Base-by-base conservation (phyloP, 2,329 filamentous ascomycete species). In the Cadophora luteo-olivacea region DNA sequence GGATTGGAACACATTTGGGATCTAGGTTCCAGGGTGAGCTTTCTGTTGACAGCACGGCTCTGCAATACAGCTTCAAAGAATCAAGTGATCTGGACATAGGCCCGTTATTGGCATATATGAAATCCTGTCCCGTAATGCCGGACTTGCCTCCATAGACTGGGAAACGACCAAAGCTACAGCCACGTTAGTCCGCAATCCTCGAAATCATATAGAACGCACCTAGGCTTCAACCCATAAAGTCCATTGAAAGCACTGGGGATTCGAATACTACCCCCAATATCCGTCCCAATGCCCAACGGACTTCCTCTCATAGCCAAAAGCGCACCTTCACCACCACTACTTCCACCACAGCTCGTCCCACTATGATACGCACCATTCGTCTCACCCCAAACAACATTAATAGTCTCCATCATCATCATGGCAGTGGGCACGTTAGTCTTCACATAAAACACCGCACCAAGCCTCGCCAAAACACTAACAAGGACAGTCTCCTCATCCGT, bases 371-470 rank as follows among this genome's bases (percentile, higher is more conserved):
- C 73, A 54, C 71, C 72, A 25, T 60, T 77, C 0, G 79, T 81
- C 55, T 81, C 79, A 19, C 81, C 81, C 75, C 79, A 82, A 16
- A 83, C 75, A 68, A 80, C 78, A 72, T 80, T 82, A 36, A 78
- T 78, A 3, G 80, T 81, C 66, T 82, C 81, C 55, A 78, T 78
- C 75, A 81, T 81, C 81, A 83, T 76, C 79, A 82, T 80, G 0
- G 79, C 79, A 0, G 75, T 77, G 2, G 80, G 80, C 0, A 78
- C 75, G 32, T 78, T 80, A 19, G 80, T 81, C 72, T 81, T 81
- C 57, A 80, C 77, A 70, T 80, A 81, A 36, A 81, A 77, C 2
- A 82, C 78, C 0, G 79, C 81, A n/a, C 82, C 82, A 0, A 81
- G 75, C 41, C 78, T 76, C 3, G 77, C 74, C 1, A 84, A 74